phyloP scores from a whole-genome alignment of 352 stramenopile genomes.

The Pythium aquatile region DNA sequence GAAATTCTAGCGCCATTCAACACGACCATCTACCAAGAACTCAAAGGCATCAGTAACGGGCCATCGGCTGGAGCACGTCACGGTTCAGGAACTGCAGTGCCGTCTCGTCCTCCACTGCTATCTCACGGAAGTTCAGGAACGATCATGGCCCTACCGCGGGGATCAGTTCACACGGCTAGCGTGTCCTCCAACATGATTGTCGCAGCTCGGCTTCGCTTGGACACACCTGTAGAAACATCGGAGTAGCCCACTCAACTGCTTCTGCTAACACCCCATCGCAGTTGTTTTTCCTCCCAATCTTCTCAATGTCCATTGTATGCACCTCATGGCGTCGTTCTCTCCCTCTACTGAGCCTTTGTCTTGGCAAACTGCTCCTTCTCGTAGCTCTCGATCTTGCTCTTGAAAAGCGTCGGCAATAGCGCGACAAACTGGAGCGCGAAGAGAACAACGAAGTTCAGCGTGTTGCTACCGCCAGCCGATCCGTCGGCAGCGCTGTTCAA shows the following conservation, averaged over 20 bases:
- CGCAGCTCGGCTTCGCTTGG: conserved; percentile 18
- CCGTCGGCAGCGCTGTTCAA: conserved; percentile 65
- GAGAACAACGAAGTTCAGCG: conserved; percentile 77
- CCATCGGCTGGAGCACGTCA: not conserved
- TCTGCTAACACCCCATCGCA: not conserved
- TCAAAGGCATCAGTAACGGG: conserved; percentile 5
- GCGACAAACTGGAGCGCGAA: conserved; percentile 86
- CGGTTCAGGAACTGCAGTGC: not conserved
- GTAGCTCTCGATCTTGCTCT: conserved; percentile 84
- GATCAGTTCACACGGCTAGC: not conserved
- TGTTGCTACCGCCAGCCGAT: conserved; percentile 54
- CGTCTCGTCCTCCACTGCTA: not conserved
- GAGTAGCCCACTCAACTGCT: not conserved
- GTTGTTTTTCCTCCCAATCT: not conserved
- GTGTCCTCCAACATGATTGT: conserved; percentile 13
- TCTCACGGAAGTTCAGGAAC: conserved; percentile 16
- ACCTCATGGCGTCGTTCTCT: not conserved
- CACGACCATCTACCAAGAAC: conserved; percentile 17
- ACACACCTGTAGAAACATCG: conserved; percentile 17
- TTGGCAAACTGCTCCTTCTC: conserved; percentile 78
- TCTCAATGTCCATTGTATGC: not conserved
- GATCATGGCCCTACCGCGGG: not conserved
- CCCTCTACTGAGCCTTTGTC: conserved; percentile 34
- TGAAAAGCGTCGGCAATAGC: conserved; percentile 80
- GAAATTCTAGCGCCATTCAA: conserved; percentile 23